Base-by-base conservation (phyloP, 306 rosid genomes). In the Cicer judaicum region DNA sequence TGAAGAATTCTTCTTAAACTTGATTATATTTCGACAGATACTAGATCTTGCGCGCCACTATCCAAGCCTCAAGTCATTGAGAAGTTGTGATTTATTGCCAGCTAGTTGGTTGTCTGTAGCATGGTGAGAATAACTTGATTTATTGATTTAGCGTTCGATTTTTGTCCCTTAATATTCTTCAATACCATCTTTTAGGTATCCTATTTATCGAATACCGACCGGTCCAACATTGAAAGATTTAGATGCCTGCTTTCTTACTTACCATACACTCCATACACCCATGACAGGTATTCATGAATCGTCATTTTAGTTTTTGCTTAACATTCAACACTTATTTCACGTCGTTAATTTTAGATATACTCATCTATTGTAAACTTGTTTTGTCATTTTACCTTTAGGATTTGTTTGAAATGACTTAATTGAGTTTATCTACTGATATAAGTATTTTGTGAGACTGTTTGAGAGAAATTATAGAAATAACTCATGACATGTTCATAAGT, bases 91-190 rank as follows among this genome's bases (percentile, higher is more conserved):
- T 80, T 77, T 93, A 78, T 79, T 84, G 83, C 82, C 91, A 42
- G 46, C 88, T 16, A 93, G 98, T 86, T 93, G 98, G 98, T 80
- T 93, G 78, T 89, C 94, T 64, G 97, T 91, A 54, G 98, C 97
- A 43, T 93, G 98, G 98, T 93, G 80, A 74, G 81, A 59, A 41
- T 63, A 57, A 73, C 62, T 70, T 50, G 60, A 81, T 73, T 18
- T 73, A 29, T 50, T 67, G 50, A 34, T 72, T 10, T 53, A 52
- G 38, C 46, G n/a, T 43, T 80, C 64, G 56, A 59, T 80, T 39
- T 63, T 70, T 79, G 64, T 13, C 19, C 40, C 60, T 63, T 87
- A 57, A 84, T 74, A 18, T 64, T 57, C 13, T 76, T 59, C 65
- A 34, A 63, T 85, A 80, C 73, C 54, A 72, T 47, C 72, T 78